Percentiles rank a stretch among this genome's conserved stretches.
These are phyloP conservation scores for Laguncularia racemosa DNA, from an alignment of 345 rosid species.

Conservation along the genomic window DNA sequence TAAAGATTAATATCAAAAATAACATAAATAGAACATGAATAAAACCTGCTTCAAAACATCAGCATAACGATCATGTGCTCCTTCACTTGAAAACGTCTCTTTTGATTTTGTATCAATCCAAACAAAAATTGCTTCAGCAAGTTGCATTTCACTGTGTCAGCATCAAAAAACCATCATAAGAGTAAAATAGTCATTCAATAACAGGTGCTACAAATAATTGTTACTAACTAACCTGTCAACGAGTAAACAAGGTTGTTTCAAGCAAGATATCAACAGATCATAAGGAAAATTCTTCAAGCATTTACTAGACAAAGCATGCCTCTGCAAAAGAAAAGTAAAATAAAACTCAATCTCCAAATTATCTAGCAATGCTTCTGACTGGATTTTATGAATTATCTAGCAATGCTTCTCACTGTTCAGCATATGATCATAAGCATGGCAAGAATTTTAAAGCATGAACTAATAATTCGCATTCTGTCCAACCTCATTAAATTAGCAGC, in stretches of 20 bases:
- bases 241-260: slow-evolving; percentile 54
- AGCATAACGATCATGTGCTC: slow-evolving; percentile 16
- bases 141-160: slow-evolving; percentile 70
- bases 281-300: slow-evolving; percentile 42
- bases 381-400: too few relatives aligned
- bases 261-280: slow-evolving; percentile 37
- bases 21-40: slow-evolving; percentile 8
- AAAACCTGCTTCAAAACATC: slow-evolving; percentile 52
- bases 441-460: too few relatives aligned
- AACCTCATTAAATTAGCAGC: too few relatives aligned
- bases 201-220: slow-evolving; percentile 1
- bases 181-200: slow-evolving; percentile 1
- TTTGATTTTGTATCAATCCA: slow-evolving; percentile 48
- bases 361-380: too few relatives aligned
- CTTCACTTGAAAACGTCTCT: slow-evolving; percentile 17
- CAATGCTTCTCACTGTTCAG: too few relatives aligned
- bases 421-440: too few relatives aligned
- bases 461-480: too few relatives aligned
- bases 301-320: slow-evolving; percentile 39
- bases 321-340: slow-evolving; percentile 36
- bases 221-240: slow-evolving; percentile 44
- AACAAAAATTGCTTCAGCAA: slow-evolving; percentile 49
- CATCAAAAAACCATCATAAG: slow-evolving; percentile 25
- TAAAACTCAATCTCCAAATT: too few relatives aligned
- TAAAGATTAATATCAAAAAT: too few relatives aligned